A percentile compares a stretch with the other conserved stretches of the same genome.
These are phyloP conservation scores for Nymphaea thermarum DNA, from an alignment of 164 flowering plant genomes.

Conservation along the genomic window DNA sequence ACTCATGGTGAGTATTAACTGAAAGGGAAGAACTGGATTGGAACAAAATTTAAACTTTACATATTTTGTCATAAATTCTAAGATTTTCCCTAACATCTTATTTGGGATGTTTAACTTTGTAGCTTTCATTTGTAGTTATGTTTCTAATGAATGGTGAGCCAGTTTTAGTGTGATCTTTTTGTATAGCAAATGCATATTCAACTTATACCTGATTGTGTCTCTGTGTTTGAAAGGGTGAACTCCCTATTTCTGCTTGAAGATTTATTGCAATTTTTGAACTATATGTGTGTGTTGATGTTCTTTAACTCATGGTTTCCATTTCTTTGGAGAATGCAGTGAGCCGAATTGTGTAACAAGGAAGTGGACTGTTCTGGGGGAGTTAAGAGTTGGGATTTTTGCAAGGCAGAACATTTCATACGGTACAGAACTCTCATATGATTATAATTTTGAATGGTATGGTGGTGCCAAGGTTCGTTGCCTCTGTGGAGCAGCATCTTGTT, in stretches of 20 bases:
- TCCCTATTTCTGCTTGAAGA: too few relatives aligned
- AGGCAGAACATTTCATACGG: conserved; percentile 66
- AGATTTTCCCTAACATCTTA: too few relatives aligned
- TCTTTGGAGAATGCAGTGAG: conserved; percentile 40
- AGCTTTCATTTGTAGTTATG: too few relatives aligned
- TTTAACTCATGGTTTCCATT: conserved; percentile 7
- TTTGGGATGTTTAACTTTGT: too few relatives aligned
- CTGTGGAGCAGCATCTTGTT: conserved; percentile 78
- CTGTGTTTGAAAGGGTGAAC: too few relatives aligned
- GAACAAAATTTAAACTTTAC: not conserved
- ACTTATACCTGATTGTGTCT: too few relatives aligned
- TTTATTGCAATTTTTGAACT: not conserved
- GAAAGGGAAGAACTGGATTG: not conserved
- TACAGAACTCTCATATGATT: conserved; percentile 74
- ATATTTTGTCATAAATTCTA: too few relatives aligned
- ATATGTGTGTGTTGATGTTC: not conserved
- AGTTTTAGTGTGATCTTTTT: too few relatives aligned
- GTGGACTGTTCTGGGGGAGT: conserved; percentile 87
- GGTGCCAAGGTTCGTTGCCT: conserved; percentile 97
- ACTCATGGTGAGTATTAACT: conserved; percentile 55
- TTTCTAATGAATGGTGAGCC: too few relatives aligned
- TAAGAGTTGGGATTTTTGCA: conserved; percentile 94
- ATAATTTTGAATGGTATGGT: conserved; percentile 98
- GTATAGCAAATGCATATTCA: not conserved
- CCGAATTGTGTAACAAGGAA: conserved; percentile 98